Percentiles rank a stretch among this genome's conserved stretches.
These are phyloP conservation scores for Parsonsia alboflavescens DNA, from an alignment of 257 asterid genomes.

Conservation along the genomic window DNA sequence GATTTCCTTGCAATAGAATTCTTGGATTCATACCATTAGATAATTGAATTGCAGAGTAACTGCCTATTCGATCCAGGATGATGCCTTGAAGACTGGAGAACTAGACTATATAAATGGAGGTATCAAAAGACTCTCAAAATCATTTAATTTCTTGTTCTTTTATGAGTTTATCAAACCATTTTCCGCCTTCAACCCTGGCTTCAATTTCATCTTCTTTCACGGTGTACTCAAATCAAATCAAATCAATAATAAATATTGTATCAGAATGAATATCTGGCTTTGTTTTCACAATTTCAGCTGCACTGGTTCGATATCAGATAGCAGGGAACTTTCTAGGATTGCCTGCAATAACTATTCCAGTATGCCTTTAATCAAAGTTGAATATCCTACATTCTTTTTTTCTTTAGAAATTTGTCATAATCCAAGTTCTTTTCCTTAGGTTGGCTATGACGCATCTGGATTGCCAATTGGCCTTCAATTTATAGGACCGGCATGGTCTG, in stretches of 20 bases:
- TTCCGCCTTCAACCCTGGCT: background rate
- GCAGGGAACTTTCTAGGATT: slow-evolving; percentile 91
- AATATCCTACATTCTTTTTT: no score
- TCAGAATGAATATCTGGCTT: background rate
- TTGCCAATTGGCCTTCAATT: slow-evolving; percentile 90
- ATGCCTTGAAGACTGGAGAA: slow-evolving; percentile 67
- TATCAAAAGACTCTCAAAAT: slow-evolving; percentile 15
- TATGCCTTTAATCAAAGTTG: slow-evolving; percentile 25
- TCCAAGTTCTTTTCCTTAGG: slow-evolving; percentile 28
- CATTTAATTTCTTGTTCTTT: background rate
- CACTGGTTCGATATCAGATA: slow-evolving; percentile 72
- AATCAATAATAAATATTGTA: background rate
- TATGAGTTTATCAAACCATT: background rate
- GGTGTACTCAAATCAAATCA: background rate
- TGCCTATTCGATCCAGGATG: slow-evolving; percentile 60
- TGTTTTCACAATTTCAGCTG: slow-evolving; percentile 43
- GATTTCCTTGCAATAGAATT: no score
- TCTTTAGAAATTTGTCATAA: background rate
- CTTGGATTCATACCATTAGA: background rate
- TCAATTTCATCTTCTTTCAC: background rate
- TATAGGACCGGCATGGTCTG: slow-evolving; percentile 94
- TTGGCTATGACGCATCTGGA: slow-evolving; percentile 67
- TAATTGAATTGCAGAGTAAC: slow-evolving; percentile 48
- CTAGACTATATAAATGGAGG: slow-evolving; percentile 96
- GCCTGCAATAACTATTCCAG: slow-evolving; percentile 88